Conservation (phyloP, 257 asterid species). For the Linderniella brevidens region DNA sequence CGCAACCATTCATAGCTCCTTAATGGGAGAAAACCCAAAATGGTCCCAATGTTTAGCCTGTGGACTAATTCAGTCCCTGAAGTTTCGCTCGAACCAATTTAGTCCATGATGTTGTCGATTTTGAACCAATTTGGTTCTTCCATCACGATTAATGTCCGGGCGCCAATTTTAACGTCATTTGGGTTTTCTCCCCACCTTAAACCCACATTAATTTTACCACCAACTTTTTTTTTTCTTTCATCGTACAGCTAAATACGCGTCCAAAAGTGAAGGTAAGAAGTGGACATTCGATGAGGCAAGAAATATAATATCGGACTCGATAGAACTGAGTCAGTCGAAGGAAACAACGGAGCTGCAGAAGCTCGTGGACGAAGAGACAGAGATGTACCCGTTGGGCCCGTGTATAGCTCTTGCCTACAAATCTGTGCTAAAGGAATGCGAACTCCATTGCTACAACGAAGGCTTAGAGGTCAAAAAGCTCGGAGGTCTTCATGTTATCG, state of each 20-base stretch:
- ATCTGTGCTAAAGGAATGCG: constrained; percentile 76
- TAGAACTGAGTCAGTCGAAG: constrained; percentile 70
- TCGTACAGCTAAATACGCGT: constrained; percentile 56
- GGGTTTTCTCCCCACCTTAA: too few relatives aligned
- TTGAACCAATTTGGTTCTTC: too few relatives aligned
- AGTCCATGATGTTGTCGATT: too few relatives aligned
- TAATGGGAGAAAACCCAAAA: too few relatives aligned
- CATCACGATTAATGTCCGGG: too few relatives aligned
- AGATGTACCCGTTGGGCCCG: constrained; percentile 84
- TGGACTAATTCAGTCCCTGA: too few relatives aligned
- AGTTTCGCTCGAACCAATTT: too few relatives aligned
- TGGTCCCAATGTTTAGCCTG: too few relatives aligned
- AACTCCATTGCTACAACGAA: constrained; percentile 63
- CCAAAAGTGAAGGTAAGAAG: constrained; percentile 69
- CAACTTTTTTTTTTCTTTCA: background rate
- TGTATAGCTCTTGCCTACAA: constrained; percentile 76
- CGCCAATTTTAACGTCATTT: too few relatives aligned
- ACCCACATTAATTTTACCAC: background rate
- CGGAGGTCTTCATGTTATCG: constrained; percentile 97
- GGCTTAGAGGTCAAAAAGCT: constrained; percentile 86
- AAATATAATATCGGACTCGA: constrained; percentile 55
- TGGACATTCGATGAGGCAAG: constrained; percentile 61
- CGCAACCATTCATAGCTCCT: background rate
- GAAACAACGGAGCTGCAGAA: constrained; percentile 49
- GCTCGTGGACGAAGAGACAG: constrained; percentile 64